These are phyloP conservation scores for Aureobasidium sp. DNA, from an alignment of 2,329 filamentous ascomycete species.

Conservation along the genomic window DNA sequence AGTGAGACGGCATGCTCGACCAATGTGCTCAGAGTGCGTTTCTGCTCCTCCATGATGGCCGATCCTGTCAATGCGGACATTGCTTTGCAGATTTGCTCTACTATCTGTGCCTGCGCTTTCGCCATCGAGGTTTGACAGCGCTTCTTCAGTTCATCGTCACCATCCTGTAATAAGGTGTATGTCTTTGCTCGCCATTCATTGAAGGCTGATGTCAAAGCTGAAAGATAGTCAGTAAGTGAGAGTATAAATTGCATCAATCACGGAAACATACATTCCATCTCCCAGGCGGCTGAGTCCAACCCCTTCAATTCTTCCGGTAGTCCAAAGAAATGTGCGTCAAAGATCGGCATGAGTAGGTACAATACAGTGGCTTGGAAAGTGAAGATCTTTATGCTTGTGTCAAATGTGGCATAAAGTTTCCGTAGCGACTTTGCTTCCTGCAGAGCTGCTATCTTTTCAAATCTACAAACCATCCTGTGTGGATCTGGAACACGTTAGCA, in stretches of 20 bases:
- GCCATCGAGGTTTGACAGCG: constrained; percentile 17
- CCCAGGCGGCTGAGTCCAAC: background rate
- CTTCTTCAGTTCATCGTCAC: constrained; percentile 2
- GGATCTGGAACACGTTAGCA: constrained; percentile 13
- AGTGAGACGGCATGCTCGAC: constrained; percentile 22
- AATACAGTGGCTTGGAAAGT: constrained; percentile 56
- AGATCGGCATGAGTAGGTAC: constrained; percentile 53
- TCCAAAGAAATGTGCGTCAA: constrained; percentile 55
- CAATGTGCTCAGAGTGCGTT: constrained; percentile 20
- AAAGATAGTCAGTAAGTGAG: background rate
- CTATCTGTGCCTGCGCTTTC: constrained; percentile 18
- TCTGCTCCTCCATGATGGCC: constrained; percentile 17
- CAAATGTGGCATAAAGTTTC: constrained; percentile 45
- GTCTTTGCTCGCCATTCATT: constrained; percentile 62
- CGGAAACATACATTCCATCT: constrained; percentile 1
- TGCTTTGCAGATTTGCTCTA: constrained; percentile 20
- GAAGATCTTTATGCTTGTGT: constrained; percentile 48
- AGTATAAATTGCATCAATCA: background rate
- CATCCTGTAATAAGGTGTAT: constrained; percentile 48
- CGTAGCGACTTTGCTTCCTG: constrained; percentile 9
- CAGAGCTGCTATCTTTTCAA: constrained; percentile 12
- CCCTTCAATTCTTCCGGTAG: constrained; percentile 38
- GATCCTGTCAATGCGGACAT: constrained; percentile 21
- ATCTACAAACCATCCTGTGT: background rate
- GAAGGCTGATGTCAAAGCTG: constrained; percentile 36